Evolutionary conservation across 2,329 filamentous ascomycete species (phyloP).

Genomic region (Fusarium subtropicale): DNA sequence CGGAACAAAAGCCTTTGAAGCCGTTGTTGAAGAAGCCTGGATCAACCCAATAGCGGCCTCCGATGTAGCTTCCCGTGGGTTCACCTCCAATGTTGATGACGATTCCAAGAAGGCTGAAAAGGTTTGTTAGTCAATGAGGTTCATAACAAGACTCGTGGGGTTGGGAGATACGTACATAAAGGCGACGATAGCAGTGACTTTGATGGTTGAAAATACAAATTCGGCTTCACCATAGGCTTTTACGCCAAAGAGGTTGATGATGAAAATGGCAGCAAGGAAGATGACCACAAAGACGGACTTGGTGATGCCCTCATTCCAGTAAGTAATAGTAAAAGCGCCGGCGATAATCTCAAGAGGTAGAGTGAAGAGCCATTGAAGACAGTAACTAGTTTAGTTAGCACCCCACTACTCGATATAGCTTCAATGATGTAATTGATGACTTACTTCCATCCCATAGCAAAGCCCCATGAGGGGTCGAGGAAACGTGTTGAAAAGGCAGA

Average conservation of each 20-base stretch:
- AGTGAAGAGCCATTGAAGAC: constrained; percentile 86
- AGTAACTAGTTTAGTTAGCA: constrained; percentile 68
- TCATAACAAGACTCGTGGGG: background rate
- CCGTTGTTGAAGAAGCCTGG: constrained; percentile 85
- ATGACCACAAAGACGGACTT: constrained; percentile 84
- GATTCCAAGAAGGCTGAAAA: constrained; percentile 77
- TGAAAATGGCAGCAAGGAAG: constrained; percentile 79
- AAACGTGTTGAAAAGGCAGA: constrained; percentile 95
- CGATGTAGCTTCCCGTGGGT: constrained; percentile 79
- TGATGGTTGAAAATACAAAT: constrained; percentile 87
- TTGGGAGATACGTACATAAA: constrained; percentile 75
- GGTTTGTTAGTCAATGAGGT: background rate
- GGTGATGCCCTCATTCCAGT: constrained; percentile 75
- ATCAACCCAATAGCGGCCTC: constrained; percentile 78
- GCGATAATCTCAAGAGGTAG: constrained; percentile 89
- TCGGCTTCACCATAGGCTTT: constrained; percentile 93
- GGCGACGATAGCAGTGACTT: constrained; percentile 85
- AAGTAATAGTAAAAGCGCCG: constrained; percentile 84
- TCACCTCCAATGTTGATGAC: constrained; percentile 86
- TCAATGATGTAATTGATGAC: constrained; percentile 47
- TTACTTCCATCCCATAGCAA: constrained; percentile 94
- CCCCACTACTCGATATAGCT: background rate
- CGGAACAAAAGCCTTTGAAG: constrained; percentile 81
- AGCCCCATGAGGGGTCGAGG: constrained; percentile 92
- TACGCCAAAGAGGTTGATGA: constrained; percentile 89